Conservation (phyloP, 148 eudicot genomes). For the Spergularia marina region DNA sequence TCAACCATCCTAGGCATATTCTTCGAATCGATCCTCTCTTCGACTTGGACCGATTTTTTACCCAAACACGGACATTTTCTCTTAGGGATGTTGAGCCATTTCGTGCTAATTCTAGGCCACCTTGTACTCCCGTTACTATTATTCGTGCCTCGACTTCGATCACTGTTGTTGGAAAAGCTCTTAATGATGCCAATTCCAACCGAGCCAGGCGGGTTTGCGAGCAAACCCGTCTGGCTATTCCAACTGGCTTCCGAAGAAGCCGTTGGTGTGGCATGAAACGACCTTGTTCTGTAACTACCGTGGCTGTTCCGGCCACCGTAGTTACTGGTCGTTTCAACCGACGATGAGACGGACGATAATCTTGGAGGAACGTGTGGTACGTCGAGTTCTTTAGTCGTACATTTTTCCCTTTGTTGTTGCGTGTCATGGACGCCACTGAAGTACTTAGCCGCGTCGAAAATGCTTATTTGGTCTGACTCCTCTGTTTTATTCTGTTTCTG, state of each 20-base stretch:
- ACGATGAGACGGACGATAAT: slow-evolving; percentile 51
- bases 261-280: slow-evolving; percentile 67
- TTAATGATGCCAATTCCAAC: slow-evolving; percentile 29
- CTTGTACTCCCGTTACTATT: background rate
- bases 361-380: slow-evolving; percentile 36
- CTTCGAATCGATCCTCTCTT: slow-evolving; percentile 32
- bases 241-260: slow-evolving; percentile 87
- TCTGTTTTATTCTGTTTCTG: slow-evolving; percentile 10
- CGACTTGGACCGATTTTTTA: slow-evolving; percentile 59
- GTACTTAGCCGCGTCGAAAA: slow-evolving; percentile 78
- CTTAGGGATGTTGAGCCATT: slow-evolving; percentile 43
- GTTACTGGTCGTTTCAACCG: slow-evolving; percentile 32
- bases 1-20: slow-evolving; percentile 27
- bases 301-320: slow-evolving; percentile 21
- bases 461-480: slow-evolving; percentile 61
- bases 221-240: slow-evolving; percentile 82
- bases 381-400: slow-evolving; percentile 10
- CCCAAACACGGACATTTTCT: slow-evolving; percentile 68
- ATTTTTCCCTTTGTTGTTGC: slow-evolving; percentile 3
- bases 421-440: slow-evolving; percentile 46
- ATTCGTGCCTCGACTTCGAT: slow-evolving; percentile 7
- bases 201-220: slow-evolving; percentile 53
- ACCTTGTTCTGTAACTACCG: slow-evolving; percentile 37
- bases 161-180: slow-evolving; percentile 22
- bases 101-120: slow-evolving; percentile 30